Percentiles rank a stretch among this genome's conserved stretches.
Conservation (phyloP, 2,329 filamentous ascomycete genomes). For the Aspergillus quadricinctus region DNA sequence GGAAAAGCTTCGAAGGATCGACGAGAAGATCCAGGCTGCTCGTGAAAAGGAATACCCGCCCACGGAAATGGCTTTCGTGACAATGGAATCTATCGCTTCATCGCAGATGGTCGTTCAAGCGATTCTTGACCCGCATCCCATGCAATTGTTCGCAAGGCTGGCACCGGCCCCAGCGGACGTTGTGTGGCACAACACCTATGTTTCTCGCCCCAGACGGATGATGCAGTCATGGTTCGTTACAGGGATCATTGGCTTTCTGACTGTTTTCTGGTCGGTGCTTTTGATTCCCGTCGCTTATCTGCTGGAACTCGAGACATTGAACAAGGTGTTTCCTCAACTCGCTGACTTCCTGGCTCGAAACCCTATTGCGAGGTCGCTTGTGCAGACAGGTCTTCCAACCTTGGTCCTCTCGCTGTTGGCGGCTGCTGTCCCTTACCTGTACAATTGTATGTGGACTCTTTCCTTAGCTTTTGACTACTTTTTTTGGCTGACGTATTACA, state of each 20-base stretch:
- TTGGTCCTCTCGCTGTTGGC: constrained; percentile 81
- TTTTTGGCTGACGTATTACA: constrained; percentile 22
- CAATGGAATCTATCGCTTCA: constrained; percentile 91
- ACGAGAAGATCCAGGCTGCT: constrained; percentile 67
- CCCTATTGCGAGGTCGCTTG: constrained; percentile 66
- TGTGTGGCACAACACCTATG: constrained; percentile 92
- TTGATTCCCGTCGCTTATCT: constrained; percentile 74
- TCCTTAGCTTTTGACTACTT: background rate
- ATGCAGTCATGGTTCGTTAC: constrained; percentile 80
- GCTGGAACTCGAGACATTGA: constrained; percentile 75
- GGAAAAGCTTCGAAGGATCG: constrained; percentile 72
- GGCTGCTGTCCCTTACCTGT: constrained; percentile 85
- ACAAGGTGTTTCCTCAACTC: constrained; percentile 66
- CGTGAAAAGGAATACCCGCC: constrained; percentile 72
- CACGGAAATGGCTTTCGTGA: constrained; percentile 87
- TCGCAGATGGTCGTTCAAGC: constrained; percentile 95
- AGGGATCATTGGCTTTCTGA: constrained; percentile 73
- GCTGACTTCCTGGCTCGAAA: constrained; percentile 65
- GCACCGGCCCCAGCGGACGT: constrained; percentile 88
- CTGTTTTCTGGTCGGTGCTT: constrained; percentile 81
- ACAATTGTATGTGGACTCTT: constrained; percentile 62
- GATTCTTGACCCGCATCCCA: constrained; percentile 82
- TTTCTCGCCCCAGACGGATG: constrained; percentile 68
- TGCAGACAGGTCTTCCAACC: constrained; percentile 85
- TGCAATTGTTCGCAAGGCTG: constrained; percentile 76